phyloP scores from a whole-genome alignment of 768 basidiomycete genomes.

The Macrolepiota albuminosa region DNA sequence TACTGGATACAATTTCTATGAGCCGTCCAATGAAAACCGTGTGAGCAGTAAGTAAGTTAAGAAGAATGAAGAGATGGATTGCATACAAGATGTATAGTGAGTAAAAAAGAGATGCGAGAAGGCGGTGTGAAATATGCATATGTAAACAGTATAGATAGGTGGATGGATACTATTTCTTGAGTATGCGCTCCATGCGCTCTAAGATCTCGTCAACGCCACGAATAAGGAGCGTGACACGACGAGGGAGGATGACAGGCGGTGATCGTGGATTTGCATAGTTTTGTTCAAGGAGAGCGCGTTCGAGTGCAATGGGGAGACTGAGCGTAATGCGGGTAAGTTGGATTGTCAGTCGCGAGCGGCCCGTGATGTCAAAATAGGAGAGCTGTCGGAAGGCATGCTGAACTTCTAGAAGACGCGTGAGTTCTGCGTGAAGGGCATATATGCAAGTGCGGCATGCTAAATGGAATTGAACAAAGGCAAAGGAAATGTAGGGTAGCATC shows the following conservation, averaged over 20 bases:
- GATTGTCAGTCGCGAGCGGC: slow-evolving; percentile 71
- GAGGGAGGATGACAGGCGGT: slow-evolving; percentile 42
- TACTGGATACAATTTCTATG: slow-evolving; percentile 12
- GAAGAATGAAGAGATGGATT: not conserved
- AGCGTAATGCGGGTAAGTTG: slow-evolving; percentile 76
- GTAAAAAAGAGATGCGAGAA: not conserved
- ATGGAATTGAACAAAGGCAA: slow-evolving; percentile 5
- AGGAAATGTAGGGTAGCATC: slow-evolving; percentile 17
- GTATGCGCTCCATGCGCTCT: slow-evolving; percentile 59
- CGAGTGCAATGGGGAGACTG: slow-evolving; percentile 67
- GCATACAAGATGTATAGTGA: not conserved
- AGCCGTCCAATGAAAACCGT: slow-evolving; percentile 7
- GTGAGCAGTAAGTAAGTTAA: not conserved
- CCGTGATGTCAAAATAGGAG: slow-evolving; percentile 72
- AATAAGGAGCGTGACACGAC: slow-evolving; percentile 54
- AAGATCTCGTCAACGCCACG: slow-evolving; percentile 57
- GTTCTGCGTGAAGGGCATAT: slow-evolving; percentile 64
- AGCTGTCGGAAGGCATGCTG: slow-evolving; percentile 73
- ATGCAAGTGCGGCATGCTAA: slow-evolving; percentile 75
- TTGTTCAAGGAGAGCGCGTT: slow-evolving; percentile 58
- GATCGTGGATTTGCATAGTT: slow-evolving; percentile 13
- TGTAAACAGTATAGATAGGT: not conserved
- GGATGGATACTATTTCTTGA: slow-evolving; percentile 24
- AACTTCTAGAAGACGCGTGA: slow-evolving; percentile 76
- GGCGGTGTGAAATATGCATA: too few relatives aligned